Evolutionary conservation across 78 protist genomes (phyloP).

Genomic region (Dictyostelium purpureum): DNA sequence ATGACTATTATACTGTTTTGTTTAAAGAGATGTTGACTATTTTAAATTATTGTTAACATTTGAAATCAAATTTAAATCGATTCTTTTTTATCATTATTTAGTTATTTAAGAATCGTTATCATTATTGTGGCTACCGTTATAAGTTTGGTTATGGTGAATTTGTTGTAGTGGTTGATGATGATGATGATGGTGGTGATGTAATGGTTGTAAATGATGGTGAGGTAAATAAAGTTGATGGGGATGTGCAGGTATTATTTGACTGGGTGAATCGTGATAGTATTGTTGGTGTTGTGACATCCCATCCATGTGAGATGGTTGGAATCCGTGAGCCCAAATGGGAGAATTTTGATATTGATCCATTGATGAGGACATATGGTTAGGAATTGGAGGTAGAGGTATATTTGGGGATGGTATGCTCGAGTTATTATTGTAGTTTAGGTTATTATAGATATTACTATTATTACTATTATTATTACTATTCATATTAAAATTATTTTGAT

Average conservation of each 20-base stretch:
- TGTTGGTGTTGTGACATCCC: background rate
- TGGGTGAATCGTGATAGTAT: background rate
- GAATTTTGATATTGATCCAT: background rate
- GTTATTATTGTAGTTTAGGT: background rate
- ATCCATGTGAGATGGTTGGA: background rate
- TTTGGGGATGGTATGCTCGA: background rate
- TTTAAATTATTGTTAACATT: too few species aligned
- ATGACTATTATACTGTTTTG: too few species aligned
- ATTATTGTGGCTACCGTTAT: background rate
- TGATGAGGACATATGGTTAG: background rate
- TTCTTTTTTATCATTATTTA: background rate
- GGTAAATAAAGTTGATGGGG: background rate
- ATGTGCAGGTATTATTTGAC: slow-evolving; percentile 2
- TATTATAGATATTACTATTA: background rate
- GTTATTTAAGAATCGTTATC: background rate
- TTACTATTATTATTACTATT: background rate
- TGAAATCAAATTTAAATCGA: too few species aligned
- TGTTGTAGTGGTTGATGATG: background rate
- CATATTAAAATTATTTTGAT: background rate
- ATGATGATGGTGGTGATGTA: background rate
- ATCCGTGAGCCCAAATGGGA: background rate
- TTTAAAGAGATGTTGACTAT: too few species aligned
- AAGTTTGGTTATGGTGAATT: background rate
- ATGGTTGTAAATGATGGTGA: background rate
- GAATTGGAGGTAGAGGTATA: background rate